phyloP scores from a whole-genome alignment of 371 early-diverging fungal genomes.

The Cladochytrium tenue region DNA sequence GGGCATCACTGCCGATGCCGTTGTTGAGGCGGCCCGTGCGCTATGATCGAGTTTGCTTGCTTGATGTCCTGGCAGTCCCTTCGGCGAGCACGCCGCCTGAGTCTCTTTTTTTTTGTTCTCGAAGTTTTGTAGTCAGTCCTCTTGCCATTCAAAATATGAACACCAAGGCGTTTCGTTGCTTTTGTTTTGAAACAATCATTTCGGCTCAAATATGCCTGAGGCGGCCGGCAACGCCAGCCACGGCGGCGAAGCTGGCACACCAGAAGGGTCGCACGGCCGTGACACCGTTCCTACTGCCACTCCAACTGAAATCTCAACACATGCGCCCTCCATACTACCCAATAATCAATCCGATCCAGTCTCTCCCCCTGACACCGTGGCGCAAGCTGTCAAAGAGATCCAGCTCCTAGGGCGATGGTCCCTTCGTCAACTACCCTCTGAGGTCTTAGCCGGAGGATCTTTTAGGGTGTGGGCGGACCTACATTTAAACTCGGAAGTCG shows the following conservation, averaged over 20 bases:
- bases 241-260: no score
- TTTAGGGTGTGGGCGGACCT: background rate
- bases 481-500: no score
- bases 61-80: background rate
- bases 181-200: background rate
- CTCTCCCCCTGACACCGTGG: background rate
- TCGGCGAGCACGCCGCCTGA: no score
- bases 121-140: background rate
- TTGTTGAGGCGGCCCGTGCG: conserved; percentile 17
- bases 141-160: background rate
- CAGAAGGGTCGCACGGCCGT: no score
- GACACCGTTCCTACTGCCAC: no score
- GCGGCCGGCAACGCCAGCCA: no score
- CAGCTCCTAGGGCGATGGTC: background rate
- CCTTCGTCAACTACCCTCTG: background rate
- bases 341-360: no score
- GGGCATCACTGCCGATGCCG: conserved; percentile 22
- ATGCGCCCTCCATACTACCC: no score
- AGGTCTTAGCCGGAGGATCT: background rate
- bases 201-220: no score
- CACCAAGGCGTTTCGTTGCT: no score
- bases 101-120: background rate
- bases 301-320: no score
- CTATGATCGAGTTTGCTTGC: background rate
- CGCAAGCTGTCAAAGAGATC: background rate